Conservation (phyloP, 2,329 filamentous ascomycete species). For the Penicillium griseofulvum region DNA sequence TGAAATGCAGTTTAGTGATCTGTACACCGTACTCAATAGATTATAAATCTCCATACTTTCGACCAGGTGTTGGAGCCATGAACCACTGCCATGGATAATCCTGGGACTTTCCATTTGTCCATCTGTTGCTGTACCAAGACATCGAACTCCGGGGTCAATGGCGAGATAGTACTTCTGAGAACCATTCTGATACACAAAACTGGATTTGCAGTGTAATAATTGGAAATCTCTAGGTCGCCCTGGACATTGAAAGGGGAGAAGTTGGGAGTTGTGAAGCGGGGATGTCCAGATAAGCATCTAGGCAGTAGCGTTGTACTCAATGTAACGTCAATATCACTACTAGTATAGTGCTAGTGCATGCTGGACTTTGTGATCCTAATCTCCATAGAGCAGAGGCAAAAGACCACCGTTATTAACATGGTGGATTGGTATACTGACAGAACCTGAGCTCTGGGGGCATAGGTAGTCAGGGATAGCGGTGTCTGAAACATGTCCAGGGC, state of each 20-base stretch:
- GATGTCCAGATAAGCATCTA: neutral
- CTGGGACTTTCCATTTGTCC: conserved; percentile 31
- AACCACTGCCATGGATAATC: conserved; percentile 29
- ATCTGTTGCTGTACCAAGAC: conserved; percentile 19
- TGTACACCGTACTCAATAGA: neutral
- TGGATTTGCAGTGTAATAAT: no score
- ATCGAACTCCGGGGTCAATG: conserved; percentile 14
- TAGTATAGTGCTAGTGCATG: neutral
- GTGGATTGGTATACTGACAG: no score
- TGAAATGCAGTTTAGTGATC: conserved; percentile 3
- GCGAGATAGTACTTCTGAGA: neutral
- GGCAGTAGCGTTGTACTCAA: neutral
- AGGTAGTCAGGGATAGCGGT: neutral
- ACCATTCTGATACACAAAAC: neutral
- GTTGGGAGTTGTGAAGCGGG: neutral
- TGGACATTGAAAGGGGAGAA: neutral
- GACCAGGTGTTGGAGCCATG: conserved; percentile 26
- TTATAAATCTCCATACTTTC: conserved; percentile 16
- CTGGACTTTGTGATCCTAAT: neutral
- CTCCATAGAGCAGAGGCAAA: neutral
- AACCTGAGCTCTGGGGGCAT: neutral
- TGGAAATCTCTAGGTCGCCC: neutral
- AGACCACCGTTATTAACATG: neutral
- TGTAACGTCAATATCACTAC: neutral
- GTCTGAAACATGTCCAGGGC: neutral